Conservation (phyloP, 2,329 filamentous ascomycete species). For the Stachybotrys echinatus region DNA sequence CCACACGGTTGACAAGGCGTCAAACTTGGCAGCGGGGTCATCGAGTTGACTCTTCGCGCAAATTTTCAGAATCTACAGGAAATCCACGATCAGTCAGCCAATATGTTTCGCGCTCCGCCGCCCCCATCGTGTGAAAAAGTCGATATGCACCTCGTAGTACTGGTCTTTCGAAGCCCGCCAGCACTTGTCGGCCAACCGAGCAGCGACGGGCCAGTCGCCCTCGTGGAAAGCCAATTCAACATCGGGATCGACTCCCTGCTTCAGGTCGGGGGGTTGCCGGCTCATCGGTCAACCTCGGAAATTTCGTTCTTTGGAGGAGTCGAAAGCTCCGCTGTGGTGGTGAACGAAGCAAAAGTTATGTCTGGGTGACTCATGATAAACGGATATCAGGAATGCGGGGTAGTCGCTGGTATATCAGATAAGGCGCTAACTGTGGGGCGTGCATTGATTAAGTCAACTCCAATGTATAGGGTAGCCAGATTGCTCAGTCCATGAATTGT, state of each 20-base stretch:
- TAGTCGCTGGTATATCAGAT: too few relatives aligned
- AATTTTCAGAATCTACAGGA: constrained; percentile 36
- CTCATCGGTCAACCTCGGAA: too few relatives aligned
- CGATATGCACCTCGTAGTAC: constrained; percentile 47
- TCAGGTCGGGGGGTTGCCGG: too few relatives aligned
- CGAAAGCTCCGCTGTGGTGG: too few relatives aligned
- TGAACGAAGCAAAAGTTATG: too few relatives aligned
- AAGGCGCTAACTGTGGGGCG: too few relatives aligned
- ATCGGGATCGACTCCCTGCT: constrained; percentile 49
- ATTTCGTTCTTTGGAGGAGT: too few relatives aligned
- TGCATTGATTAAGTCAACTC: too few relatives aligned
- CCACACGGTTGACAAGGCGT: constrained; percentile 38
- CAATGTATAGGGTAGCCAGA: too few relatives aligned
- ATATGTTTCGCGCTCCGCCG: background rate
- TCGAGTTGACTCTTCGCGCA: constrained; percentile 49
- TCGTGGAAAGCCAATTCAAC: constrained; percentile 50
- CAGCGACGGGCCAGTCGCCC: constrained; percentile 45
- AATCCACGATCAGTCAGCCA: background rate
- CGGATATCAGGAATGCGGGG: too few relatives aligned
- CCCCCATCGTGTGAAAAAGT: background rate
- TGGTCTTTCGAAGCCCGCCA: constrained; percentile 43
- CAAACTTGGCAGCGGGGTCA: constrained; percentile 38
- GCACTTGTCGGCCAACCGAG: constrained; percentile 48
- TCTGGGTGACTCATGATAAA: too few relatives aligned
- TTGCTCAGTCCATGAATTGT: too few relatives aligned